These are phyloP conservation scores for Melampsora medusae DNA, from an alignment of 1,284 basidiomycete genomes.

Conservation along the genomic window DNA sequence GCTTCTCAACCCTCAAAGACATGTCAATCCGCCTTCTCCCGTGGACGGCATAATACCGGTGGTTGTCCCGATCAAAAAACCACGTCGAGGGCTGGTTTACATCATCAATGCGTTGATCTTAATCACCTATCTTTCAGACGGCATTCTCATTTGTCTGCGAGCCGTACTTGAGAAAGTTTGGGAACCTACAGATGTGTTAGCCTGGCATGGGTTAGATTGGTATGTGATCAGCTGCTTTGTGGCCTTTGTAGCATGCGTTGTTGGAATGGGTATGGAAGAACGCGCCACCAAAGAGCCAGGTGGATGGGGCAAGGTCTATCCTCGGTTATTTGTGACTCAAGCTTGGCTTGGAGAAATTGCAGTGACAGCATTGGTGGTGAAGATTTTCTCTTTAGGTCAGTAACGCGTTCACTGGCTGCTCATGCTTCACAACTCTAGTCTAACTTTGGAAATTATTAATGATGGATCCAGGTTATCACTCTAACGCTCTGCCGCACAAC, in stretches of 20 bases:
- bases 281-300: conserved; percentile 15
- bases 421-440: no score
- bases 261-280: conserved; percentile 41
- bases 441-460: no score
- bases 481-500: neutral
- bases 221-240: conserved; percentile 31
- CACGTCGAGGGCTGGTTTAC: conserved; percentile 70
- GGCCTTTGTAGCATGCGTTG: conserved; percentile 21
- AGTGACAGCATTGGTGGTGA: conserved; percentile 18
- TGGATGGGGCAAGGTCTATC: conserved; percentile 40
- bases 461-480: neutral
- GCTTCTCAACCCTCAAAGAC: neutral
- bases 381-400: conserved; percentile 15
- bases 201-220: conserved; percentile 27
- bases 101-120: conserved; percentile 64
- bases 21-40: neutral
- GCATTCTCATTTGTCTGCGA: conserved; percentile 64
- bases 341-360: conserved; percentile 33
- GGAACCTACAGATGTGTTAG: conserved; percentile 53
- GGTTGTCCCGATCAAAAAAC: conserved; percentile 67
- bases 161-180: conserved; percentile 67
- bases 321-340: conserved; percentile 19
- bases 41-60: conserved; percentile 65
- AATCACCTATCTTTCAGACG: conserved; percentile 50
- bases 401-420: neutral